Base-by-base conservation (phyloP, 2,329 filamentous ascomycete genomes). In the Pezicula radicicola region DNA sequence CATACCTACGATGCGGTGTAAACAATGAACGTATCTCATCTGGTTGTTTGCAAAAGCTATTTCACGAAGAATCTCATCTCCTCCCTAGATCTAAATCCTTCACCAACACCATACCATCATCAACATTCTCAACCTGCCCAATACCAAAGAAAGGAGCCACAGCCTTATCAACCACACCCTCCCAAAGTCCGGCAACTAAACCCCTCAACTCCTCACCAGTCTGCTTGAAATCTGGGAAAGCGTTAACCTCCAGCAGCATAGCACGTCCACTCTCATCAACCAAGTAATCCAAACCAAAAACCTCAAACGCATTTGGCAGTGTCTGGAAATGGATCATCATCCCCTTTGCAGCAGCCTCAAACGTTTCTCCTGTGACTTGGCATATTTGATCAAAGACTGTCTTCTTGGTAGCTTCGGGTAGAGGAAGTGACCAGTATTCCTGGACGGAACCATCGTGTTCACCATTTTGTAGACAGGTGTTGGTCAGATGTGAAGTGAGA, bases 211-310 rank as follows among this genome's bases (percentile, higher is more conserved):
- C 86, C 7, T 79, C 78, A 0, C 94, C 94, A 15, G 91, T 96
- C 80, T 97, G 93, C 65, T 81, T 85, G 66, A 97, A 97, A 72
- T 99, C 94, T 9, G 94, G 94, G 71, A 96, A 99, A 0, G 93
- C 90, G 74, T 99, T 99, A 30, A 96, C 82, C 74, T 99, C 94
- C 51, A 99, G 74, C 63, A 99, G 68, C 84, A 85, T 97, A 3
- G 84, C 81, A 3, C 64, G 76, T 0, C 83, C 85, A 8, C 68
- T 63, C 0, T 67, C 77, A 63, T 91, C 89, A 9, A 97, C 85
- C 63, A 99, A 69, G 66, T 94, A 99, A 68, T 99, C 94, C 40
- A 97, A 70, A 0, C 94, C 94, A 67, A 89, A 99, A 7, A 95
- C 75, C 74, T 99, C 94, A 66, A 97, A 97, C 0, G 87, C 89